phyloP scores from a whole-genome alignment of 495 filamentous ascomycete species.

The Lichenothelia convexa region DNA sequence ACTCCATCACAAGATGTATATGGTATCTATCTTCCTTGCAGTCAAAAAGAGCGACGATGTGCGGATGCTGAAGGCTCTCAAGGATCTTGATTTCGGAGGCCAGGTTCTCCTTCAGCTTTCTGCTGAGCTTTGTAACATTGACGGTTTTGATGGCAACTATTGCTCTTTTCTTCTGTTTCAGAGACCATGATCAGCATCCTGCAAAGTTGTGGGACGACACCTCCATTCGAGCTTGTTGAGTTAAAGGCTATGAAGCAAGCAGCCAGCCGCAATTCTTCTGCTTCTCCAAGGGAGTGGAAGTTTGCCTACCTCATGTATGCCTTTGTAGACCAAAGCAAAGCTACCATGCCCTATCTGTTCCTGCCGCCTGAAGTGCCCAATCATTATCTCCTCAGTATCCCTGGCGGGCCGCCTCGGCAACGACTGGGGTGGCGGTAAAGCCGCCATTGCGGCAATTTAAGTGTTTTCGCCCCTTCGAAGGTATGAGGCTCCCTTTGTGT shows the following conservation, averaged over 20 bases:
- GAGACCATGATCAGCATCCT: constrained; percentile 10
- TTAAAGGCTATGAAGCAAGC: constrained; percentile 1
- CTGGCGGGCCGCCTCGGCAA: constrained; percentile 28
- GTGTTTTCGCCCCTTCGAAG: constrained; percentile 1
- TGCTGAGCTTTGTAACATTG: constrained; percentile 71
- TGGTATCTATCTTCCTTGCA: constrained; percentile 71
- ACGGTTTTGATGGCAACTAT: constrained; percentile 92
- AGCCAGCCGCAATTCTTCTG: neutral
- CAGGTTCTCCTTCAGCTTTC: constrained; percentile 90
- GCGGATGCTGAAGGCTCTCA: constrained; percentile 78
- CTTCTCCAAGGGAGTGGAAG: neutral
- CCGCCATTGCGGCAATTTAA: constrained; percentile 24
- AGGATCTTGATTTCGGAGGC: constrained; percentile 89
- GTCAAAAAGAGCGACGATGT: constrained; percentile 90
- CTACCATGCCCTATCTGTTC: constrained; percentile 87
- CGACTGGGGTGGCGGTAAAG: constrained; percentile 21
- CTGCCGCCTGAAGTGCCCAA: constrained; percentile 60
- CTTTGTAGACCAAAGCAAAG: constrained; percentile 86
- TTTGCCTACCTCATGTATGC: constrained; percentile 48
- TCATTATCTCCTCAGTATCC: constrained; percentile 35
- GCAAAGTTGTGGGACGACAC: neutral
- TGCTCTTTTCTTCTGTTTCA: constrained; percentile 32
- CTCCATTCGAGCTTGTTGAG: neutral
- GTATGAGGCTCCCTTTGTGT: neutral
- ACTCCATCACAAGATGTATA: constrained; percentile 97